phyloP scores from a whole-genome alignment of 441 rosid genomes.

The Lepidium campestre region DNA sequence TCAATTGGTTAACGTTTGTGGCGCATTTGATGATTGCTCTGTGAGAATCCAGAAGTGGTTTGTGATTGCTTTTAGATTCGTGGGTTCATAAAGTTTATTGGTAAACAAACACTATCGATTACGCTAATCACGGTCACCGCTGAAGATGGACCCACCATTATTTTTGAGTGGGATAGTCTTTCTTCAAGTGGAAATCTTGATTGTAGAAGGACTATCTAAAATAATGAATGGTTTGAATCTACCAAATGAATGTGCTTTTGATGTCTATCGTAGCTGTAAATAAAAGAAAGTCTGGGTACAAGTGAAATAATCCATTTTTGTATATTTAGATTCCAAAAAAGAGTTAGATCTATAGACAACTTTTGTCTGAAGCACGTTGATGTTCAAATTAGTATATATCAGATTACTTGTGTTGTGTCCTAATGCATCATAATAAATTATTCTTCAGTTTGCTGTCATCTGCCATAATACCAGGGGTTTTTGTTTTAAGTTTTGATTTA shows the following conservation, averaged over 20 bases:
- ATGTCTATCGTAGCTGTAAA: neutral
- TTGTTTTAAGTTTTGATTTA: neutral
- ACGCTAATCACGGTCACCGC: constrained; percentile 18
- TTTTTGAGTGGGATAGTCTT: neutral
- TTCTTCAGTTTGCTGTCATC: constrained; percentile 14
- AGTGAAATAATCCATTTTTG: neutral
- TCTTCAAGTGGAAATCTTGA: neutral
- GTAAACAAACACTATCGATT: constrained; percentile 1
- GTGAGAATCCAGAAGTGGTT: neutral
- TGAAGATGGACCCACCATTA: constrained; percentile 12
- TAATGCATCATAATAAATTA: neutral
- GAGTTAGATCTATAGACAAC: constrained; percentile 1
- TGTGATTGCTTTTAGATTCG: constrained; percentile 8
- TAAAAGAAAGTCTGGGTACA: neutral
- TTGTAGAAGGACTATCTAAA: neutral
- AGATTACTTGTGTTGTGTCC: constrained; percentile 1
- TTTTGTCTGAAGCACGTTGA: constrained; percentile 26
- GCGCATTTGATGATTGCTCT: neutral
- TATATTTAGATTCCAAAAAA: neutral
- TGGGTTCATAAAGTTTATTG: constrained; percentile 2
- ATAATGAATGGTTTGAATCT: neutral
- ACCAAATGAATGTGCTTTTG: neutral
- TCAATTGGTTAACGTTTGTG: neutral
- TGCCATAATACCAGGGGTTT: neutral
- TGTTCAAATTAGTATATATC: constrained; percentile 2